Evolutionary conservation across 1,139 yeast species (phyloP), one percentile per base, ranked within the genome.

Genomic region (Candida glucosophila): DNA sequence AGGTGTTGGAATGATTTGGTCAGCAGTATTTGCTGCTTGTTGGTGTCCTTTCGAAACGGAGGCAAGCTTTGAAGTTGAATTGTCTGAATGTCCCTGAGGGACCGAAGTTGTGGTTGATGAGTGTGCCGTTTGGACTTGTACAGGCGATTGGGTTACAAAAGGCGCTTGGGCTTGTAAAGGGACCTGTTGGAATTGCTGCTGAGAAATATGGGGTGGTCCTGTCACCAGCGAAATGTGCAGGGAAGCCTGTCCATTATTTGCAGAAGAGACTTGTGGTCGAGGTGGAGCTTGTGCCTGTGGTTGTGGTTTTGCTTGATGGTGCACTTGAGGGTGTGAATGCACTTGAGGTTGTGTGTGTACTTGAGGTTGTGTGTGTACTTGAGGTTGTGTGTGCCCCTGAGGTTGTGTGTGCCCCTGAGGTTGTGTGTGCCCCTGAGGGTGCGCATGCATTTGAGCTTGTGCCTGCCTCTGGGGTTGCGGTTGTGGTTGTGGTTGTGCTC

Each of bases 401-500:
- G 25, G 27, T 4, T 29, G 19, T 10, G n/a, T n/a, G n/a, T n/a
- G n/a, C n/a, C n/a, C n/a, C n/a, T n/a, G n/a, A n/a, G n/a, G n/a
- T n/a, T n/a, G n/a, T n/a, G n/a, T n/a, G n/a, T n/a, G n/a, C n/a
- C n/a, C n/a, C n/a, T n/a, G n/a, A n/a, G n/a, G n/a, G n/a, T n/a
- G n/a, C n/a, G n/a, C n/a, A n/a, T n/a, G n/a, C n/a, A n/a, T n/a
- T n/a, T n/a, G n/a, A n/a, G 20, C 12, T 13, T 19, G 21, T 8
- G 21, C 8, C 7, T 19, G 21, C 21, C 8, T 8, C 12, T 19
- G 21, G 8, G 8, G 26, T 7, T 17, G 17, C 5, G 26, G 32
- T 14, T 20, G 25, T 10, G 27, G 14, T n/a, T 19, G 25, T 14
- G 26, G 26, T 14, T 27, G 32, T 18, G 24, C 37, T 6, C 31